phyloP scores from a whole-genome alignment of 768 basidiomycete genomes.

The Phylloporus scabripes region DNA sequence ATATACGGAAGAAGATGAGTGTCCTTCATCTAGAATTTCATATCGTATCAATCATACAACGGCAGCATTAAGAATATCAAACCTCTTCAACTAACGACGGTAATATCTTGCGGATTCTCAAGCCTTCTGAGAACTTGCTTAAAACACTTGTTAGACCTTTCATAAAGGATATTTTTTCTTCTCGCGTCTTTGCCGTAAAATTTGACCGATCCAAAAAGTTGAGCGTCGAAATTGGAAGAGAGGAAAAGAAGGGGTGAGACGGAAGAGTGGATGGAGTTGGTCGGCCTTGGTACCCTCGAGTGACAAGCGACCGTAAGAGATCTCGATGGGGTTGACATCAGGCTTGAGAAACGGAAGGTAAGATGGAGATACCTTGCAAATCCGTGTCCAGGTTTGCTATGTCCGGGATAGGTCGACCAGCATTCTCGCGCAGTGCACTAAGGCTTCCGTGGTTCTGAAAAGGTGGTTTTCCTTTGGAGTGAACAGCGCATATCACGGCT shows the following conservation, averaged over 20 bases:
- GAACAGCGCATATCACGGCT: constrained; percentile 86
- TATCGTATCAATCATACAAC: constrained; percentile 6
- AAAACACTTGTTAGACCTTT: constrained; percentile 81
- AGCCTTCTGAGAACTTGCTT: constrained; percentile 79
- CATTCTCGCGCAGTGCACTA: constrained; percentile 61
- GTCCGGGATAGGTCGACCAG: constrained; percentile 55
- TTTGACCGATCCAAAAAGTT: constrained; percentile 95
- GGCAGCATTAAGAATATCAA: constrained; percentile 9
- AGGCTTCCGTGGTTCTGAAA: constrained; percentile 82
- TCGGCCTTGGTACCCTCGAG: constrained; percentile 65
- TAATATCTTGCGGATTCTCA: constrained; percentile 82
- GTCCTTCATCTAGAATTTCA: constrained; percentile 76
- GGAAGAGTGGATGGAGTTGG: constrained; percentile 79
- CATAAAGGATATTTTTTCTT: constrained; percentile 97
- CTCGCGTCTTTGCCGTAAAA: constrained; percentile 88
- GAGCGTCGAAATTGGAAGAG: constrained; percentile 90
- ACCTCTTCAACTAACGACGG: constrained; percentile 94
- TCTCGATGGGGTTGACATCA: constrained; percentile 38
- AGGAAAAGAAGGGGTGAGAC: constrained; percentile 88
- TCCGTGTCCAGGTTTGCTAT: constrained; percentile 65
- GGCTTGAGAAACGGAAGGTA: constrained; percentile 1
- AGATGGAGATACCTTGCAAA: constrained; percentile 51
- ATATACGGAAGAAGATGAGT: constrained; percentile 89
- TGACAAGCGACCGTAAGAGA: constrained; percentile 74
- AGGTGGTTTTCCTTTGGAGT: constrained; percentile 81